phyloP scores from a whole-genome alignment of 108 stramenopile species.

The Cyclotella atomus region DNA sequence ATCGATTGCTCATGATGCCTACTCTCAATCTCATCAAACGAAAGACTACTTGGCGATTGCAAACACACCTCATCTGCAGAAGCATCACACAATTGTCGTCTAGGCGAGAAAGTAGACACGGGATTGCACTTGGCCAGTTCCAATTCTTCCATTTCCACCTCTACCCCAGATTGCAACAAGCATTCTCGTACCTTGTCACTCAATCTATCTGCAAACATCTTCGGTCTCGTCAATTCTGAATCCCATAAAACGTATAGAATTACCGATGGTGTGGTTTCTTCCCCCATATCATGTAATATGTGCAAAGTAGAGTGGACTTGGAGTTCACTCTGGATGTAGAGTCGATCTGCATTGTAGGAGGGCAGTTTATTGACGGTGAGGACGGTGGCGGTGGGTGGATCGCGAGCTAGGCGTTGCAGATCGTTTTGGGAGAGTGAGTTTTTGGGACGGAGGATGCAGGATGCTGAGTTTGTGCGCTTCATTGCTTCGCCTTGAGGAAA shows the following conservation, averaged over 20 bases:
- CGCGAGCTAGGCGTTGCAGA: conserved; percentile 18
- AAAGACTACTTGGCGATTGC: background rate
- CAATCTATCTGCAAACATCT: conserved; percentile 31
- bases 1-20: conserved; percentile 23
- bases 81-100: conserved; percentile 11
- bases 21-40: conserved; percentile 6
- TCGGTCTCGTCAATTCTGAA: conserved; percentile 33
- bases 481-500: no score
- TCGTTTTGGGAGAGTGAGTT: conserved; percentile 33
- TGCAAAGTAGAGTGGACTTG: conserved; percentile 28
- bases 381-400: conserved; percentile 38
- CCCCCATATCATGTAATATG: background rate
- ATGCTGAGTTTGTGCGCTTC: conserved; percentile 42
- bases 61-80: background rate
- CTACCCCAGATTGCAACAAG: conserved; percentile 31
- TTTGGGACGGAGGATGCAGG: conserved; percentile 37
- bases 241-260: conserved; percentile 70
- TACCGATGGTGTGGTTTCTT: conserved; percentile 19
- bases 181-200: conserved; percentile 39
- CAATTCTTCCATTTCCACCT: conserved; percentile 7
- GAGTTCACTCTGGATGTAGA: conserved; percentile 68
- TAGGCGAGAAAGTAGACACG: conserved; percentile 18
- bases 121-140: conserved; percentile 21
- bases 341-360: conserved; percentile 54
- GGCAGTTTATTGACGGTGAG: conserved; percentile 33